phyloP scores from a whole-genome alignment of 148 eudicot species.

The Oxyria digyna region DNA sequence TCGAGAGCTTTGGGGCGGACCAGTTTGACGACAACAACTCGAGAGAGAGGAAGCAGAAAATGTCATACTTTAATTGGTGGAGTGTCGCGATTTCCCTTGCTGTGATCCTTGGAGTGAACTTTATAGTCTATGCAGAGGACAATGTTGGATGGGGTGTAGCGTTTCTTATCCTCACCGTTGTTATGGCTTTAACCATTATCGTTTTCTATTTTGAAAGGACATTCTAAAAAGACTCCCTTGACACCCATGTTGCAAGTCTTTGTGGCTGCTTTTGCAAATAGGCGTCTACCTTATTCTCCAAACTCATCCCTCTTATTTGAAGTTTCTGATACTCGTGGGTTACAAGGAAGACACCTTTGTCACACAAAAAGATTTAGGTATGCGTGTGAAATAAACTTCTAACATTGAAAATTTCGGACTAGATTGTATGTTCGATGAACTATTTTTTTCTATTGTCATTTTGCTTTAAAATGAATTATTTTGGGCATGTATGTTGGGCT shows the following conservation, averaged over 20 bases:
- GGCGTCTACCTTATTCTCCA: slow-evolving; percentile 20
- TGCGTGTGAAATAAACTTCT: not conserved
- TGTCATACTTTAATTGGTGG: slow-evolving; percentile 46
- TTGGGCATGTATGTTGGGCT: too few species aligned
- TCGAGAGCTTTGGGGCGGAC: slow-evolving; percentile 59
- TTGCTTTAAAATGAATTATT: too few species aligned
- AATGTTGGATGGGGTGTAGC: slow-evolving; percentile 36
- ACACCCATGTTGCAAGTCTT: slow-evolving; percentile 42
- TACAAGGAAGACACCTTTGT: slow-evolving; percentile 26
- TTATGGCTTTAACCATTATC: slow-evolving; percentile 21
- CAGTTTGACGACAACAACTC: slow-evolving; percentile 45
- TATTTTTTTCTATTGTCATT: too few species aligned
- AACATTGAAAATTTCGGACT: not conserved
- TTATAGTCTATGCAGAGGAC: slow-evolving; percentile 40
- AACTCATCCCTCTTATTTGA: slow-evolving; percentile 29
- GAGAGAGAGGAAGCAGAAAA: slow-evolving; percentile 21
- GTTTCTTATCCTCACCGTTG: slow-evolving; percentile 15
- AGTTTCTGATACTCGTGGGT: slow-evolving; percentile 19
- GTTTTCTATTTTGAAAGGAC: slow-evolving; percentile 29
- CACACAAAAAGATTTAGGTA: slow-evolving; percentile 48
- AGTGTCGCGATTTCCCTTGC: slow-evolving; percentile 24
- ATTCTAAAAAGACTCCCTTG: slow-evolving; percentile 35
- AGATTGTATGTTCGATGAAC: not conserved
- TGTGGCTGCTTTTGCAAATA: slow-evolving; percentile 35
- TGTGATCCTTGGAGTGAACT: slow-evolving; percentile 25